phyloP scores from a whole-genome alignment of 2,329 filamentous ascomycete genomes.

The Lasiodiplodia hormozganensis region DNA sequence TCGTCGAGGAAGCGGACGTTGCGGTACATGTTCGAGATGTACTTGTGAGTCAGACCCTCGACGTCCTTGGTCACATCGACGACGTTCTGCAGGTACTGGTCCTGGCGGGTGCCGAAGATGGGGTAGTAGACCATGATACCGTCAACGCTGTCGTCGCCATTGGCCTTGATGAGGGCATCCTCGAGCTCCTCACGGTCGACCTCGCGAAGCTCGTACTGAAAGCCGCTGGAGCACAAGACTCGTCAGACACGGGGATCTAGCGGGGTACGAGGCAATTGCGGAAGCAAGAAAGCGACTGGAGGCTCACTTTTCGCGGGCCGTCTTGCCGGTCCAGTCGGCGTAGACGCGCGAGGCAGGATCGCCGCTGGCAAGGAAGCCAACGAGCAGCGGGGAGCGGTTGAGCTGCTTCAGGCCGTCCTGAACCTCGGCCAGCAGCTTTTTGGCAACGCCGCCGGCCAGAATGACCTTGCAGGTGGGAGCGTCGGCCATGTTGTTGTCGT shows the following conservation, averaged over 20 bases:
- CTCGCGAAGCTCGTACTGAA: slow-evolving; percentile 83
- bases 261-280: slow-evolving; percentile 1
- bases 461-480: slow-evolving; percentile 83
- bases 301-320: slow-evolving; percentile 90
- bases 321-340: slow-evolving; percentile 97
- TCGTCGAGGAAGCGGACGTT: slow-evolving; percentile 95
- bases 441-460: slow-evolving; percentile 85
- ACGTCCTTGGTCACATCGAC: slow-evolving; percentile 92
- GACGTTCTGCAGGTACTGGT: slow-evolving; percentile 95
- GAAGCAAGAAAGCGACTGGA: slow-evolving; percentile 19
- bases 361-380: slow-evolving; percentile 89
- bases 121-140: slow-evolving; percentile 98
- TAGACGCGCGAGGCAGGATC: slow-evolving; percentile 93
- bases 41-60: slow-evolving; percentile 89
- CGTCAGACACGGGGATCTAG: slow-evolving; percentile 25
- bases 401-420: slow-evolving; percentile 75
- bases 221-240: slow-evolving; percentile 63
- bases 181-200: slow-evolving; percentile 89
- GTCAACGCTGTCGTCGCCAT: slow-evolving; percentile 77
- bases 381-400: slow-evolving; percentile 76
- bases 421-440: slow-evolving; percentile 79
- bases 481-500: slow-evolving; percentile 33
- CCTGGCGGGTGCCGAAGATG: slow-evolving; percentile 89
- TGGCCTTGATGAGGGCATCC: slow-evolving; percentile 84
- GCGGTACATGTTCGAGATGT: slow-evolving; percentile 99